Evolutionary conservation across 208 protist genomes (phyloP).

Genomic region (Histomonas meleagridis): DNA sequence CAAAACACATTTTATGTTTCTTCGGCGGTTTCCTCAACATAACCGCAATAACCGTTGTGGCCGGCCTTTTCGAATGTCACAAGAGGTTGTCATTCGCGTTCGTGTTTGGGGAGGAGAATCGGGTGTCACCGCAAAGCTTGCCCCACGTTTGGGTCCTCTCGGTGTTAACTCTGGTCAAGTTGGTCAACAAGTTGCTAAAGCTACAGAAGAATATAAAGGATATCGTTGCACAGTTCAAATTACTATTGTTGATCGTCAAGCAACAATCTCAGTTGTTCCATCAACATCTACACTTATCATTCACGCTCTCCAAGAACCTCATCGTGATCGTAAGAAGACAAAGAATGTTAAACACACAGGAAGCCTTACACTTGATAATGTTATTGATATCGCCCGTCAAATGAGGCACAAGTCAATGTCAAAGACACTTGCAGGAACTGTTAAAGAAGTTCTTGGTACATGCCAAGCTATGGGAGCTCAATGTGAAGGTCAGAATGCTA

Average conservation of each 20-base stretch:
- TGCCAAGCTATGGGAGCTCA: constrained; percentile 89
- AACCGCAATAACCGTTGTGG: too few relatives aligned
- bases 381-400: constrained; percentile 85
- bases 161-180: not conserved
- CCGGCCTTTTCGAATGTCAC: too few relatives aligned
- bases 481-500: constrained; percentile 78
- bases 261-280: constrained; percentile 82
- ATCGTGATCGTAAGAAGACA: constrained; percentile 95
- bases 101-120: constrained; percentile 10
- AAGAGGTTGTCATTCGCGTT: not conserved
- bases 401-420: constrained; percentile 80
- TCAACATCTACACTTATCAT: constrained; percentile 87
- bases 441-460: constrained; percentile 96
- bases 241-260: constrained; percentile 90
- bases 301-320: constrained; percentile 93
- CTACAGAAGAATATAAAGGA: constrained; percentile 79
- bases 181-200: too few relatives aligned
- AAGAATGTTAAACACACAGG: constrained; percentile 82
- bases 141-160: too few relatives aligned
- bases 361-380: constrained; percentile 85
- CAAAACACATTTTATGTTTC: too few relatives aligned
- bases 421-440: constrained; percentile 73
- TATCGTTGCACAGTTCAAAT: constrained; percentile 90
- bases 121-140: not conserved
- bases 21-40: too few relatives aligned